Evolutionary conservation across 2,329 filamentous ascomycete genomes (phyloP).

Genomic region (Alternaria sp.): DNA sequence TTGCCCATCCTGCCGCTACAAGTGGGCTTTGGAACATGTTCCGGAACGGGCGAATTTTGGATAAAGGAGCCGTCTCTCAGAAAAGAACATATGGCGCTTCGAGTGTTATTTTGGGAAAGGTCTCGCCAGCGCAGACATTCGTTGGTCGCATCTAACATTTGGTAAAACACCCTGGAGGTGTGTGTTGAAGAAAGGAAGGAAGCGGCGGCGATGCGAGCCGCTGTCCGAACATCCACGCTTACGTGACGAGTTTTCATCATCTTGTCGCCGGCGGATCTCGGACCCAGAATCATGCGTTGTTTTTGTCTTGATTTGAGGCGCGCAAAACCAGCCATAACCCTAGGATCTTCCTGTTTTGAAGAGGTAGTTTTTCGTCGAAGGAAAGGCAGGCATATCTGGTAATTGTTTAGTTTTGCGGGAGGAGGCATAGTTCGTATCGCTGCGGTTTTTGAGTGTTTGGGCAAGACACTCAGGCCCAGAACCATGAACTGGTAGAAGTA

Average conservation of each 20-base stretch:
- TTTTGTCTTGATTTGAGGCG: neutral
- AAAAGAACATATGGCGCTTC: neutral
- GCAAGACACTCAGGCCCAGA: accelerated
- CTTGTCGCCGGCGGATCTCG: too few relatives aligned
- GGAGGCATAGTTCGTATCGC: too few relatives aligned
- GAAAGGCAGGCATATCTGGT: neutral
- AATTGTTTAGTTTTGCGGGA: too few relatives aligned
- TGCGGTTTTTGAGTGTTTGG: too few relatives aligned
- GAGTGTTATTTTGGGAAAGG: neutral
- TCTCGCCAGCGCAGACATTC: too few relatives aligned
- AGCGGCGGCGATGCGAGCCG: accelerated
- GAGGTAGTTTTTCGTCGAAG: neutral
- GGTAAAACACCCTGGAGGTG: neutral
- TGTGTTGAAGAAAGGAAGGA: neutral
- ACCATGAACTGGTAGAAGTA: too few relatives aligned
- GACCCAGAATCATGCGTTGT: neutral
- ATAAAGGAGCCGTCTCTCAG: neutral
- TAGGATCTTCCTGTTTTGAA: neutral
- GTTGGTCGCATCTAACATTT: too few relatives aligned
- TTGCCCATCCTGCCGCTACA: too few relatives aligned
- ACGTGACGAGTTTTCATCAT: accelerated
- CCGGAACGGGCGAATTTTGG: too few relatives aligned
- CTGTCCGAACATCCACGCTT: accelerated
- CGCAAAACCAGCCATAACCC: neutral
- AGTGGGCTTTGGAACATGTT: too few relatives aligned